Evolutionary conservation across 805 yeast species (phyloP), one percentile per base, ranked within the genome.

Genomic region (Candida tammaniensis): DNA sequence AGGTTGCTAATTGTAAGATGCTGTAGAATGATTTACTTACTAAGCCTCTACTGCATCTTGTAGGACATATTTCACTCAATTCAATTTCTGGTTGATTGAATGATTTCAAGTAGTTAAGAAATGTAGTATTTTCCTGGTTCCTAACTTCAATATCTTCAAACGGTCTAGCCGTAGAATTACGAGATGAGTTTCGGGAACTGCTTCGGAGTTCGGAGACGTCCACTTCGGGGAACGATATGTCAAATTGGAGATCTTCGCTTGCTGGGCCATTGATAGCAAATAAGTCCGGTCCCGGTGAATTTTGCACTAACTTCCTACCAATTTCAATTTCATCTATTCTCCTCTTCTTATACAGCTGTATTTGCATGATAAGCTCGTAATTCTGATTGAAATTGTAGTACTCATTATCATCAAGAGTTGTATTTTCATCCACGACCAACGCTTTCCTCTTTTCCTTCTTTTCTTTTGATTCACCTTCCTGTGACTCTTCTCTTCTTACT

Each of bases 1-100:
- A 41, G 4, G 53, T 44, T 0, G 61, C 59, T 14, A 61, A 42
- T 14, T 53, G 44, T 12, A 60, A 40, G 2, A 59, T 25, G 31
- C 57, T 52, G 0, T 54, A 35, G 33, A 61, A 56, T 8, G 64
- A 49, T 25, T 47, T 56, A 11, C 55, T 56, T 6, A 57, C 65
- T 19, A 56, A 41, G 19, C 42, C 43, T 35, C 50, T 38, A 11
- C 40, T 35, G 7, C 40, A 35, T 14, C 36, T 20, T 3, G 12
- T 7, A 10, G 44, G 44, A 28, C 47, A 43, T 3, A 43, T 23
- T 19, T 37, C 29, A 5, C 12, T 14, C 27, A 41, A 36, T n/a
- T 16, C 20, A 11, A 37, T 23, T 13, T 14, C 7, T 2, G 22
- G 16, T 13, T 30, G 15, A 14, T 17, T 18, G 15, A 35, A 34